Conservation (phyloP, 2,329 filamentous ascomycete genomes). For the Aureobasidium mangrovei region DNA sequence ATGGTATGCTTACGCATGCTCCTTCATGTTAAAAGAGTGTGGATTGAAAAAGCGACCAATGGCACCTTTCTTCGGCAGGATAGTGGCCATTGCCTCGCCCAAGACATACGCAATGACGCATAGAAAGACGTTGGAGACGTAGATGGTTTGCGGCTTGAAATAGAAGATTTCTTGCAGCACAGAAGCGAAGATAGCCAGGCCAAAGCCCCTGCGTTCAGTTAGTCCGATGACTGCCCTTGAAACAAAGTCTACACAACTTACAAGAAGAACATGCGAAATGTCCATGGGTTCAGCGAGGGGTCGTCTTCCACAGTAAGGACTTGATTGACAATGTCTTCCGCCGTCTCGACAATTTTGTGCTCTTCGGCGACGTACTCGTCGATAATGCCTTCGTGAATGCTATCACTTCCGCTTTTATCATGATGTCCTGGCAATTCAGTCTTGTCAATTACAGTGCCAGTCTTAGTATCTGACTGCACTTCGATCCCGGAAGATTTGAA, state of each 20-base stretch:
- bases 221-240: background rate
- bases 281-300: conserved; percentile 28
- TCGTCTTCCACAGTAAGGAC: conserved; percentile 32
- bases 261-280: conserved; percentile 33
- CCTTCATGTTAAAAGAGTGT: conserved; percentile 26
- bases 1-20: conserved; percentile 25
- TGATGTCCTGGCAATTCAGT: background rate
- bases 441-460: conserved; percentile 8
- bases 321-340: conserved; percentile 27
- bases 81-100: conserved; percentile 31
- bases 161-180: conserved; percentile 39
- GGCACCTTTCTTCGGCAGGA: conserved; percentile 29
- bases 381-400: background rate
- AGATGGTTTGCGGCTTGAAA: conserved; percentile 41
- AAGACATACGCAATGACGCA: conserved; percentile 37
- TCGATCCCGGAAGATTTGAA: conserved; percentile 7
- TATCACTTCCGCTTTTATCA: conserved; percentile 4
- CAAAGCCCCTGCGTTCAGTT: conserved; percentile 12
- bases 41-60: conserved; percentile 34
- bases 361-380: conserved; percentile 12
- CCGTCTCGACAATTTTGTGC: conserved; percentile 18
- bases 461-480: background rate
- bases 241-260: conserved; percentile 19
- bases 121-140: conserved; percentile 38
- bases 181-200: conserved; percentile 22